These are phyloP conservation scores for Fusarium marasasianum DNA, from an alignment of 2,329 filamentous ascomycete genomes.

Conservation along the genomic window DNA sequence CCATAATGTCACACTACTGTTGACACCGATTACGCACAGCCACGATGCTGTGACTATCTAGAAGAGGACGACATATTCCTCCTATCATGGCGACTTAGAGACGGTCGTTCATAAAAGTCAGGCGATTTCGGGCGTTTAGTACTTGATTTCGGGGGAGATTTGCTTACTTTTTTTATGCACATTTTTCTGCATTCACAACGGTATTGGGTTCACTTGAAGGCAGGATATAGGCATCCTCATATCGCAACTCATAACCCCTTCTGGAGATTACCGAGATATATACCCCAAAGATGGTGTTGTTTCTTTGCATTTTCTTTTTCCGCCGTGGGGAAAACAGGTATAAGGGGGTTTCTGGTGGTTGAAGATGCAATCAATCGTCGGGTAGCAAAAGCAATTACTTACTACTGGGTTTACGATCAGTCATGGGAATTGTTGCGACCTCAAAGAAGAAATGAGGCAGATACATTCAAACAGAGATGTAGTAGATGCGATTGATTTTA, in stretches of 20 bases:
- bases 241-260: conserved; percentile 11
- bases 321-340: conserved; percentile 2
- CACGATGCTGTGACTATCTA: neutral
- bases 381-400: neutral
- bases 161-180: conserved; percentile 16
- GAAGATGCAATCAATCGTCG: neutral
- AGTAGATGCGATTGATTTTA: conserved; percentile 13
- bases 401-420: conserved; percentile 6
- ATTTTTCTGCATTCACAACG: conserved; percentile 4
- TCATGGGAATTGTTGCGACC: conserved; percentile 13
- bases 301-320: conserved; percentile 27
- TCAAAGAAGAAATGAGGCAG: neutral
- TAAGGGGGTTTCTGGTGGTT: conserved; percentile 11
- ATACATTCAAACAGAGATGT: conserved; percentile 18
- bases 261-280: conserved; percentile 21
- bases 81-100: conserved; percentile 1
- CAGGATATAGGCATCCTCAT: conserved; percentile 12
- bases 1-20: conserved; percentile 3
- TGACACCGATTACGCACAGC: conserved; percentile 2
- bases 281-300: neutral
- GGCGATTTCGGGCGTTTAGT: conserved; percentile 13
- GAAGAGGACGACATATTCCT: conserved; percentile 3
- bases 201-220: conserved; percentile 14
- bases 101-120: neutral
- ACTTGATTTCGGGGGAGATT: conserved; percentile 12